These are phyloP conservation scores for Myxozyma geophila DNA, from an alignment of 805 yeast genomes.

Conservation along the genomic window DNA sequence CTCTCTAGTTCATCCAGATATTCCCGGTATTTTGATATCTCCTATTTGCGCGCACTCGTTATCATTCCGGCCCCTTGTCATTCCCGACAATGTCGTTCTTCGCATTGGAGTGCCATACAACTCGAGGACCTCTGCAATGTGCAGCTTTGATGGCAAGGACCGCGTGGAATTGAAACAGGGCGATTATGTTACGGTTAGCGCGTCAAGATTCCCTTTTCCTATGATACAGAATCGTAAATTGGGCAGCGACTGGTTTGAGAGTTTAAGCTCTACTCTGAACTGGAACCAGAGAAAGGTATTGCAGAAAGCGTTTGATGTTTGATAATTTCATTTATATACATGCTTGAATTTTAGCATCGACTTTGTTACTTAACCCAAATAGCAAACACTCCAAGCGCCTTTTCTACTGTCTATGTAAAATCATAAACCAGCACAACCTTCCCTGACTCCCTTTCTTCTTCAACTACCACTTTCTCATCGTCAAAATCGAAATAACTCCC, in stretches of 20 bases:
- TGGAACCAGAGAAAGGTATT: slow-evolving; percentile 94
- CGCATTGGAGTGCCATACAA: slow-evolving; percentile 77
- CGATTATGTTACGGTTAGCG: slow-evolving; percentile 80
- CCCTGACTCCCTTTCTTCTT: slow-evolving; percentile 16
- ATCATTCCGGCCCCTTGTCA: slow-evolving; percentile 85
- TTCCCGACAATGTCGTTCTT: slow-evolving; percentile 87
- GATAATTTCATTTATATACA: background rate
- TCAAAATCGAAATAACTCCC: slow-evolving; percentile 29
- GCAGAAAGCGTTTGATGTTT: slow-evolving; percentile 47
- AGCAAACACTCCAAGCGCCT: background rate
- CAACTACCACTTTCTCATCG: slow-evolving; percentile 33
- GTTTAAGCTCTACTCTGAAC: slow-evolving; percentile 80
- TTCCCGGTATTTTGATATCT: slow-evolving; percentile 87
- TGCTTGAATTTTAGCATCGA: background rate
- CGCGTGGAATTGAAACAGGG: slow-evolving; percentile 81
- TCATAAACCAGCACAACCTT: slow-evolving; percentile 20
- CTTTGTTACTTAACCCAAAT: background rate
- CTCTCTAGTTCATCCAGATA: slow-evolving; percentile 90
- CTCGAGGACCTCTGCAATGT: slow-evolving; percentile 93
- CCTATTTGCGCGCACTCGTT: slow-evolving; percentile 97
- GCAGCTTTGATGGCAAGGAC: slow-evolving; percentile 90
- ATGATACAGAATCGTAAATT: slow-evolving; percentile 77
- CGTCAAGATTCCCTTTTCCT: slow-evolving; percentile 91
- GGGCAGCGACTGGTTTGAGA: slow-evolving; percentile 69
- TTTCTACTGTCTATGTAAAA: slow-evolving; percentile 16